phyloP scores from a whole-genome alignment of 2,329 filamentous ascomycete genomes.

The Ceratocystis destructans region DNA sequence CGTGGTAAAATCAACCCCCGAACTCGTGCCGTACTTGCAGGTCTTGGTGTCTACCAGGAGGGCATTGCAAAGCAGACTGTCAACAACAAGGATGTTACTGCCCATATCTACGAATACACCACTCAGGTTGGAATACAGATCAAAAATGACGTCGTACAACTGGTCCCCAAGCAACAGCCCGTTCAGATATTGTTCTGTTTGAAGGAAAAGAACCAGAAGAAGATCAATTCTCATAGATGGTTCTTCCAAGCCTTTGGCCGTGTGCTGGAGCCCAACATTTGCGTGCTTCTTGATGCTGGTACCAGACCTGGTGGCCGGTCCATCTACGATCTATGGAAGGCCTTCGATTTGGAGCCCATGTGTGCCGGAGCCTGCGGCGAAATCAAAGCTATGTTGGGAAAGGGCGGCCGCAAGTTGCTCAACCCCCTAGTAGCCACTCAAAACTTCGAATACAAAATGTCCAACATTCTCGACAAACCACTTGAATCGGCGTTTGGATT shows the following conservation, averaged over 20 bases:
- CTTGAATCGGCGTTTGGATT: slow-evolving; percentile 96
- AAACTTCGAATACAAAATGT: slow-evolving; percentile 99
- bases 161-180: slow-evolving; percentile 75
- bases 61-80: slow-evolving; percentile 98
- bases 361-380: slow-evolving; percentile 95
- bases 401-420: slow-evolving; percentile 69
- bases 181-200: slow-evolving; percentile 96
- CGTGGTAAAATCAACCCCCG: slow-evolving; percentile 92
- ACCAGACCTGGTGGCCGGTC: slow-evolving; percentile 88
- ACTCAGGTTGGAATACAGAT: slow-evolving; percentile 75
- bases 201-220: slow-evolving; percentile 99
- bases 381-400: slow-evolving; percentile 93
- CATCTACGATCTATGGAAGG: slow-evolving; percentile 97
- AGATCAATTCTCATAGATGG: slow-evolving; percentile 99
- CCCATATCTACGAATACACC: slow-evolving; percentile 94
- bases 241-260: slow-evolving; percentile 96
- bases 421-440: slow-evolving; percentile 93
- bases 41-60: slow-evolving; percentile 93
- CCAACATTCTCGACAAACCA: slow-evolving; percentile 96
- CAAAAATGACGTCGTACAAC: slow-evolving; percentile 74
- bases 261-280: slow-evolving; percentile 89
- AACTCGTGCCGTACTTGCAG: slow-evolving; percentile 77
- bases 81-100: slow-evolving; percentile 89
- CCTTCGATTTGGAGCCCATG: slow-evolving; percentile 94
- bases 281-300: slow-evolving; percentile 88